These are phyloP conservation scores for Solanum medicagineum DNA, from an alignment of 257 asterid genomes.

Conservation along the genomic window DNA sequence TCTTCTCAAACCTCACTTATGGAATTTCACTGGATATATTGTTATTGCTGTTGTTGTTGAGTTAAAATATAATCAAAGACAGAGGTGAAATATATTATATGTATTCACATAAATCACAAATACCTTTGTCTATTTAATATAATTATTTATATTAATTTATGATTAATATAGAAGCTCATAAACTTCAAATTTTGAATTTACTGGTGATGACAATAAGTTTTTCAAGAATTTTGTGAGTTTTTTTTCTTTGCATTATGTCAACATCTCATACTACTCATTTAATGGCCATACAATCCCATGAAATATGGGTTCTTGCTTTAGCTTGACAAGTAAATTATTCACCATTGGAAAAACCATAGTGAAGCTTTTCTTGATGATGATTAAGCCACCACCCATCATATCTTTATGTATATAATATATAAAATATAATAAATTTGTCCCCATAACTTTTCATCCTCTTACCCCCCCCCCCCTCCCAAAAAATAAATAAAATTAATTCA, in stretches of 20 bases:
- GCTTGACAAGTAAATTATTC: neutral
- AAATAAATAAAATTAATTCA: neutral
- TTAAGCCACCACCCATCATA: constrained; percentile 10
- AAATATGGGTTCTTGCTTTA: neutral
- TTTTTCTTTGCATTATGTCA: neutral
- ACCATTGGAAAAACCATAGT: neutral
- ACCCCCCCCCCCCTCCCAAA: neutral
- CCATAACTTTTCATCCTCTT: neutral
- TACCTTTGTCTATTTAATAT: too few relatives aligned
- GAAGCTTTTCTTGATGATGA: neutral
- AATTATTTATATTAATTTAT: neutral
- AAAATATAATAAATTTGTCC: neutral
- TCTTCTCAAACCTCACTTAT: too few relatives aligned
- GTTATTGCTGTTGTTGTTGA: neutral
- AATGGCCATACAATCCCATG: neutral
- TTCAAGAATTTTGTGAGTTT: neutral
- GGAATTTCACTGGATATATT: too few relatives aligned
- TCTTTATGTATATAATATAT: neutral
- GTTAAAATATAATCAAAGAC: neutral
- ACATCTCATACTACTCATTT: neutral
- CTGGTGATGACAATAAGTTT: neutral
- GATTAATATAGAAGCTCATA: neutral
- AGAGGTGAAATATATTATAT: neutral
- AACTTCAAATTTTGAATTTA: neutral
- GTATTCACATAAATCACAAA: neutral